Conservation (phyloP, 257 asterid genomes). For the Vinca minor region DNA sequence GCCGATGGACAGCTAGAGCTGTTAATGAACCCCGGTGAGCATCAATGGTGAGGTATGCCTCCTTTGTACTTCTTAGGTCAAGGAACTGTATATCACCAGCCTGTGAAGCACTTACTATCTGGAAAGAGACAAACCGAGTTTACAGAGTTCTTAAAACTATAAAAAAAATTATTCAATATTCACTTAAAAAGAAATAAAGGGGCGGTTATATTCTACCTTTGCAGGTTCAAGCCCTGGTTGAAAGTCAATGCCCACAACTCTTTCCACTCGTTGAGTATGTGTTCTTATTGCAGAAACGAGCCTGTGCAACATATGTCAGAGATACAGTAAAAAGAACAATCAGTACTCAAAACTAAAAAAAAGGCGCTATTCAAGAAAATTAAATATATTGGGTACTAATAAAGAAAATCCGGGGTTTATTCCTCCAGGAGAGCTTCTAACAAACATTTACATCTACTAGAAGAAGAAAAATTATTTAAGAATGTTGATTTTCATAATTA, state of each 20-base stretch:
- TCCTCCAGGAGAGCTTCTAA: not conserved
- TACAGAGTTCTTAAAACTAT: not conserved
- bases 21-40: conserved; percentile 98
- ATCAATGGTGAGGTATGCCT: conserved; percentile 67
- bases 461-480: not conserved
- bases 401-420: too few relatives aligned
- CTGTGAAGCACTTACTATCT: conserved; percentile 94
- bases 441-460: not conserved
- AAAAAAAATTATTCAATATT: not conserved
- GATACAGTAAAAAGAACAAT: too few relatives aligned
- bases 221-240: conserved; percentile 92
- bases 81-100: conserved; percentile 86
- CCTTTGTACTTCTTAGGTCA: conserved; percentile 54
- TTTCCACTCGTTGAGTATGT: conserved; percentile 62
- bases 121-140: conserved; percentile 13
- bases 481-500: not conserved
- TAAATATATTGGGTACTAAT: too few relatives aligned
- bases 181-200: too few relatives aligned
- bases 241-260: conserved; percentile 80
- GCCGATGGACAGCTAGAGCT: conserved; percentile 92
- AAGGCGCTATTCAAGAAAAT: not conserved
- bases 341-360: too few relatives aligned
- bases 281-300: conserved; percentile 58
- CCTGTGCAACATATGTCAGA: conserved; percentile 32
- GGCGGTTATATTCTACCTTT: conserved; percentile 54